These are phyloP conservation scores for Kwoniella heveanensis DNA, from an alignment of 768 basidiomycete species.

Conservation along the genomic window DNA sequence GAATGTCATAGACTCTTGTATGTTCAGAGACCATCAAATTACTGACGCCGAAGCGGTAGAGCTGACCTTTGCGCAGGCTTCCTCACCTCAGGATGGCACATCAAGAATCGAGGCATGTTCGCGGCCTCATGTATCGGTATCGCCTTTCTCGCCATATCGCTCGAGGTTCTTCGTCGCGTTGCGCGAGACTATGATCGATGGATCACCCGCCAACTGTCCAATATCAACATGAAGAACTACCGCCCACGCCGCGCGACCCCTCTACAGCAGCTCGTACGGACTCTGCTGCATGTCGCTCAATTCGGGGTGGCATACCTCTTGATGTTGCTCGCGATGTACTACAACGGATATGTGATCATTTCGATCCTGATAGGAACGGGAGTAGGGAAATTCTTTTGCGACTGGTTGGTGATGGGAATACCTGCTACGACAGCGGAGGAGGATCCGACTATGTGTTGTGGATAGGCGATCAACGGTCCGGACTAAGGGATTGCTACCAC, in stretches of 20 bases:
- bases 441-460: conserved; percentile 19
- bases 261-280: conserved; percentile 43
- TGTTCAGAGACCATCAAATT: not conserved
- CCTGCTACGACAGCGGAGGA: conserved; percentile 10
- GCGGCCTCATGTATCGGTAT: conserved; percentile 52
- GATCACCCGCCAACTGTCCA: conserved; percentile 25
- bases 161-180: conserved; percentile 49
- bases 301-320: conserved; percentile 35
- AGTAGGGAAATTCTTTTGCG: conserved; percentile 40
- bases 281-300: conserved; percentile 32
- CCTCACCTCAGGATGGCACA: conserved; percentile 49
- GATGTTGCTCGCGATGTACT: conserved; percentile 49
- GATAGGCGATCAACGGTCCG: not conserved
- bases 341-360: conserved; percentile 52
- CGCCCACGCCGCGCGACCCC: conserved; percentile 24
- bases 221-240: conserved; percentile 10
- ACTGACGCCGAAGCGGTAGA: too few relatives aligned
- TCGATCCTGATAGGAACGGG: conserved; percentile 44
- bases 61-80: conserved; percentile 38
- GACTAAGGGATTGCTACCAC: too few relatives aligned
- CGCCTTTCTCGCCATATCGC: conserved; percentile 47
- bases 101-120: conserved; percentile 46
- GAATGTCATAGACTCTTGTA: conserved; percentile 42
- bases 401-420: conserved; percentile 29
- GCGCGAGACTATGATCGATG: conserved; percentile 48